Evolutionary conservation across 1,284 basidiomycete genomes (phyloP).

Genomic region (Tylopilus sp.): DNA sequence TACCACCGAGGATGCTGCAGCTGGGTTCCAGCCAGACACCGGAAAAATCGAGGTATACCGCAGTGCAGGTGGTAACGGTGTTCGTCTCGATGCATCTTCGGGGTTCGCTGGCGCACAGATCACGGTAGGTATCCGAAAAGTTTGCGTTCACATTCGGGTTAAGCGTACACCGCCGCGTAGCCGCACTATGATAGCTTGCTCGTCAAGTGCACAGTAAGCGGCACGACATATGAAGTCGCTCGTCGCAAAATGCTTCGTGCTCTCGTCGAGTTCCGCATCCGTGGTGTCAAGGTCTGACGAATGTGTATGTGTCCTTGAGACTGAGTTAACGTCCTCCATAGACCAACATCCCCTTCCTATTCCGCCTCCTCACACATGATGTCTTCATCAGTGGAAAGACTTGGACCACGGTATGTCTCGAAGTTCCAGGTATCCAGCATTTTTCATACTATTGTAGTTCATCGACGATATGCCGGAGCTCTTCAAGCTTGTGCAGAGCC

Average conservation of each 20-base stretch:
- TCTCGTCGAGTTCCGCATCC: constrained; percentile 98
- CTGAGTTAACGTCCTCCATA: constrained; percentile 30
- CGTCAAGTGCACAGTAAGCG: constrained; percentile 95
- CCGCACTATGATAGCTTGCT: constrained; percentile 98
- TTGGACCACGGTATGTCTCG: constrained; percentile 83
- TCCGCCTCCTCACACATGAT: constrained; percentile 97
- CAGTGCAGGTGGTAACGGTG: constrained; percentile 97
- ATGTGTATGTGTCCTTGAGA: background rate
- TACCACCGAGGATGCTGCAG: constrained; percentile 95
- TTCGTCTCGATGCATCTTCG: constrained; percentile 94
- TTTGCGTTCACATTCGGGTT: background rate
- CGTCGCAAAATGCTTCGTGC: constrained; percentile 99
- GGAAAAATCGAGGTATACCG: constrained; percentile 99
- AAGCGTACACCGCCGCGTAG: constrained; percentile 33
- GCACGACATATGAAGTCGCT: constrained; percentile 98
- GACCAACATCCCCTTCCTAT: constrained; percentile 99
- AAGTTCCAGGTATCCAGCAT: background rate
- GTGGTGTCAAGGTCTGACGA: constrained; percentile 83
- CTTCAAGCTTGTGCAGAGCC: constrained; percentile 96
- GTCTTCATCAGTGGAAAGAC: constrained; percentile 95
- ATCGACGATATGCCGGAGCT: constrained; percentile 99
- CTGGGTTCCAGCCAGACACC: constrained; percentile 95
- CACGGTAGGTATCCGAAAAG: constrained; percentile 56
- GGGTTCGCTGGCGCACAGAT: constrained; percentile 99
- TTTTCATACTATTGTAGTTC: constrained; percentile 54